Base-by-base conservation (phyloP, 2,329 filamentous ascomycete species). In the Pyrenochaeta sp. region DNA sequence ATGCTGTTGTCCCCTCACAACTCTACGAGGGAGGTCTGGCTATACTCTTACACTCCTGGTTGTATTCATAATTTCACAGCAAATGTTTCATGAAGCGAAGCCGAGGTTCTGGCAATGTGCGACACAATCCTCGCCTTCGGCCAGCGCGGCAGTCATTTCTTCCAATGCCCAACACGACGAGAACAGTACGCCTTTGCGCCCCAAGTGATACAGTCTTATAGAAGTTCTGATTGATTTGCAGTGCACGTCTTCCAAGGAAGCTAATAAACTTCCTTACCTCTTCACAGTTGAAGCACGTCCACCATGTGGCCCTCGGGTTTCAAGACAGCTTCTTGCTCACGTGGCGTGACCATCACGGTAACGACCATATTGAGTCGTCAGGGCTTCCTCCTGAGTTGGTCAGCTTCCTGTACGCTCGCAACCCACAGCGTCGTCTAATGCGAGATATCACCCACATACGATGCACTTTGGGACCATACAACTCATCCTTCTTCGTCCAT, bases 91-190 rank as follows among this genome's bases (percentile, higher is more conserved):
- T 32, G 45, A 45, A 56, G 49, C 49, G 37, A 48, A 39, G 33
- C 46, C 32, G 29, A 33, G 37, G 42, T 33, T 32, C 18, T 9
- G 32, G 21, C 35, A 39, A 74, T 73, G 71, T 71, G 70, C 55
- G 69, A 75, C 44, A 53, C 69, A 21, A 71, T 63, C 3, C 69
- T 73, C 44, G 55, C 72, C 12, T 72, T 75, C 50, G 69, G 72
- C 42, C 72, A 75, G 49, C 62, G 69, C n/a, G 72, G 72, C 29
- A 65, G 60, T 55, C 70, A 74, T 47, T 73, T 66, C 58, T 68
- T 73, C 32, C 69, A 73, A 49, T 68, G 70, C 50, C 56, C 69
- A 11, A 72, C 69, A 5, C 55, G 43, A 37, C 52, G 46, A 40
- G 67, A 73, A 33, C 42, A 62, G 72, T 75, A 66, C 12, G 72